Evolutionary conservation across 768 basidiomycete species (phyloP).

Genomic region (Rhodotorula diobovata): DNA sequence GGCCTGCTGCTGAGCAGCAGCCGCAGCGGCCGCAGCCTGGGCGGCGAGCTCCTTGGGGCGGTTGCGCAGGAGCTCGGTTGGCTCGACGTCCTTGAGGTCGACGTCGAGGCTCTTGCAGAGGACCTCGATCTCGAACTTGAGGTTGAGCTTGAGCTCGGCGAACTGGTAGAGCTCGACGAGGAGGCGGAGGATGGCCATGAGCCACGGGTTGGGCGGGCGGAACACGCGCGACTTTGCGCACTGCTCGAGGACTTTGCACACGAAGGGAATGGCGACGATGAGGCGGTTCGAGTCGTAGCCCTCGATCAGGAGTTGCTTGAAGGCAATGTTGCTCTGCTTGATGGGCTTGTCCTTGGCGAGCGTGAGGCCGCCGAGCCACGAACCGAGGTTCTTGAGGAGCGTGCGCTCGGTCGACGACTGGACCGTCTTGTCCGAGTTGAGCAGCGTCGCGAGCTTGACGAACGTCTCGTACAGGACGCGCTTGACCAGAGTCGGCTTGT

Average conservation of each 20-base stretch:
- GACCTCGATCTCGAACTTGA: constrained; percentile 98
- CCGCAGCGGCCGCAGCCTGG: constrained; percentile 46
- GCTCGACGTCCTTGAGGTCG: constrained; percentile 76
- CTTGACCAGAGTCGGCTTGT: constrained; percentile 61
- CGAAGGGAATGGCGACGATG: constrained; percentile 91
- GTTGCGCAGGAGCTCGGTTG: constrained; percentile 73
- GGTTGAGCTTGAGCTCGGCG: constrained; percentile 89
- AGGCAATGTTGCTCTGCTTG: constrained; percentile 83
- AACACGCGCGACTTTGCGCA: constrained; percentile 86
- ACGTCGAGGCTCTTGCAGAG: constrained; percentile 87
- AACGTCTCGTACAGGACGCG: constrained; percentile 92
- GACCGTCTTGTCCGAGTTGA: constrained; percentile 88
- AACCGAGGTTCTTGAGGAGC: constrained; percentile 84
- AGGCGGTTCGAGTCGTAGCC: constrained; percentile 88
- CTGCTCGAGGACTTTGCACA: constrained; percentile 92
- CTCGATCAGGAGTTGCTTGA: constrained; percentile 95
- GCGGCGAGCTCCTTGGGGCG: constrained; percentile 54
- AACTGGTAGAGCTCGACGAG: constrained; percentile 95
- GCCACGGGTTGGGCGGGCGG: constrained; percentile 94
- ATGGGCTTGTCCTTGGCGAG: constrained; percentile 88
- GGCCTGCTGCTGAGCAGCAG: background rate
- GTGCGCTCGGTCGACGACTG: constrained; percentile 78
- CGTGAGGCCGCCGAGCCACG: constrained; percentile 91
- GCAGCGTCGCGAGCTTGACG: constrained; percentile 71
- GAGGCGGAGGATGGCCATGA: constrained; percentile 88